phyloP scores from a whole-genome alignment of 2,329 filamentous ascomycete species.

The Colletotrichum acutatum region DNA sequence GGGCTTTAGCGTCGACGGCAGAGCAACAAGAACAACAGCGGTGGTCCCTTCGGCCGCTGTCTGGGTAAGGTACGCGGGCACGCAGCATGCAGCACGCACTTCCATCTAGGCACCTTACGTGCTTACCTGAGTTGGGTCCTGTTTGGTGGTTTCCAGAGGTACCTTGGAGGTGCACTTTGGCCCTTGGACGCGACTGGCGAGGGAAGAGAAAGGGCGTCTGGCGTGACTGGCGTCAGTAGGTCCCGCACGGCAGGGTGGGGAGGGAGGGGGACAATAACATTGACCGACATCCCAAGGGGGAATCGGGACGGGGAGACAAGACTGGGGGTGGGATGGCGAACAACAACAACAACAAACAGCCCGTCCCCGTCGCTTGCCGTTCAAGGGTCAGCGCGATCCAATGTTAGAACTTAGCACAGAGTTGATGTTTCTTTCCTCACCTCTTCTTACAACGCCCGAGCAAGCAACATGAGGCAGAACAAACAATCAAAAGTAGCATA shows the following conservation, averaged over 20 bases:
- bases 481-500: background rate
- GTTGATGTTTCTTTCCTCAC: background rate
- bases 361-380: background rate
- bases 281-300: background rate
- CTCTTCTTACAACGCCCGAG: background rate
- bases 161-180: background rate
- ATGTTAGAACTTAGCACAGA: background rate
- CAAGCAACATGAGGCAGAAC: background rate
- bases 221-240: background rate
- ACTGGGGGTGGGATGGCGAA: background rate
- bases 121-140: too few relatives aligned
- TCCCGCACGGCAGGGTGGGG: background rate
- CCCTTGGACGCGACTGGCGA: slow-evolving; percentile 8
- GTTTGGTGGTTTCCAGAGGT: background rate
- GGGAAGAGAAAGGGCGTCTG: slow-evolving; percentile 1
- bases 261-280: slow-evolving; percentile 1
- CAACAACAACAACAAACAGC: slow-evolving; percentile 13
- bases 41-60: slow-evolving; percentile 1
- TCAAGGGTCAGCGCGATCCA: background rate
- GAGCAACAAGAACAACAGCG: slow-evolving; percentile 23
- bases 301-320: too few relatives aligned
- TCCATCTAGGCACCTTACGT: too few relatives aligned
- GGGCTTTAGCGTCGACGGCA: slow-evolving; percentile 26
- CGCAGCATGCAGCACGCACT: background rate
- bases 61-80: background rate